Evolutionary conservation across 768 basidiomycete genomes (phyloP).

Genomic region (Leccinum longicurvipes): DNA sequence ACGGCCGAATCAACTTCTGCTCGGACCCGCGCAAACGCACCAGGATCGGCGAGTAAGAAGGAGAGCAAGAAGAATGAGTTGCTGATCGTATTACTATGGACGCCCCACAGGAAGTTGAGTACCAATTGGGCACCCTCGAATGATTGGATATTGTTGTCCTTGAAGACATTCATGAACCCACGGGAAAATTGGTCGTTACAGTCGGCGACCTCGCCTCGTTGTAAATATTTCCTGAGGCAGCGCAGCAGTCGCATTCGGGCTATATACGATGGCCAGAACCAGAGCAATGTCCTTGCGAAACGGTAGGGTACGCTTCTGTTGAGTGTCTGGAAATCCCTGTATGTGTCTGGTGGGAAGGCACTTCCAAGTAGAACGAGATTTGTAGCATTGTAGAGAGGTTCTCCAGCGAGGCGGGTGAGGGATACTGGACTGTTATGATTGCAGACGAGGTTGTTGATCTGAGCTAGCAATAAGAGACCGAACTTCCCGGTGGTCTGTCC

Average conservation of each 20-base stretch:
- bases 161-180: slow-evolving; percentile 17
- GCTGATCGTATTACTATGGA: slow-evolving; percentile 22
- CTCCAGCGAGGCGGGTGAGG: slow-evolving; percentile 12
- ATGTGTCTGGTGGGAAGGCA: slow-evolving; percentile 18
- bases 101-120: slow-evolving; percentile 20
- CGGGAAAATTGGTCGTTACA: slow-evolving; percentile 5
- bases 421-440: slow-evolving; percentile 5
- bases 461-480: slow-evolving; percentile 9
- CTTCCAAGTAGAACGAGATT: slow-evolving; percentile 21
- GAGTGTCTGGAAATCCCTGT: slow-evolving; percentile 19
- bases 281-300: slow-evolving; percentile 11
- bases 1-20: slow-evolving; percentile 40
- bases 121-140: slow-evolving; percentile 17
- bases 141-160: slow-evolving; percentile 14
- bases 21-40: slow-evolving; percentile 43
- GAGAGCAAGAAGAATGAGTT: slow-evolving; percentile 19
- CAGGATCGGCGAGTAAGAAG: slow-evolving; percentile 40
- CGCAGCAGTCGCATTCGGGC: slow-evolving; percentile 13
- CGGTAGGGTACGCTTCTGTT: slow-evolving; percentile 18
- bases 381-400: slow-evolving; percentile 16
- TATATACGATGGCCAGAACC: slow-evolving; percentile 11
- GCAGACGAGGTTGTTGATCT: slow-evolving; percentile 7
- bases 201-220: slow-evolving; percentile 4
- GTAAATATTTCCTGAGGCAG: slow-evolving; percentile 12
- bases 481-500: slow-evolving; percentile 11